Conservation (phyloP, 306 rosid species). For the Malus sylvestris region DNA sequence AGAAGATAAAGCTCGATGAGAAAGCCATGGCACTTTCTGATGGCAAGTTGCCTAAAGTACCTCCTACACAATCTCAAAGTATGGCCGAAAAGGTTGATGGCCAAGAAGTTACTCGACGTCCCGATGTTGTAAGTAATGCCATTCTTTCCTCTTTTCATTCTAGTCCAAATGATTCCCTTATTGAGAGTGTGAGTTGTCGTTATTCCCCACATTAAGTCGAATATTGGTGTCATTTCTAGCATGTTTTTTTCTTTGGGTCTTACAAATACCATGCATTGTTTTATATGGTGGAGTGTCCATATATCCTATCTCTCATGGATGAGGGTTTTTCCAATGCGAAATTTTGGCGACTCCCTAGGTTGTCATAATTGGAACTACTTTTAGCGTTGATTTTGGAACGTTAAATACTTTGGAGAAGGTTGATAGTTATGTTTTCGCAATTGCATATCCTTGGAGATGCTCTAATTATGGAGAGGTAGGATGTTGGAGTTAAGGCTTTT, state of each 20-base stretch:
- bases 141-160: background rate
- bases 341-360: background rate
- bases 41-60: constrained; percentile 32
- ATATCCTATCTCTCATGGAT: background rate
- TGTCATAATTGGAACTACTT: background rate
- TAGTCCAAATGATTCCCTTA: background rate
- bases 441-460: background rate
- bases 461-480: background rate
- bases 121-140: constrained; percentile 50
- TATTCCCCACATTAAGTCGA: background rate
- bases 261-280: background rate
- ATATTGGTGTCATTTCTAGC: background rate
- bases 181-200: background rate
- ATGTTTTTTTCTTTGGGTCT: background rate
- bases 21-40: constrained; percentile 11
- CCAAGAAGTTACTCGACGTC: constrained; percentile 44
- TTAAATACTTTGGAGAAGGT: background rate
- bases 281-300: background rate
- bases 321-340: background rate
- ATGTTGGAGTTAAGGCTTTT: background rate
- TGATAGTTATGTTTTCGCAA: background rate
- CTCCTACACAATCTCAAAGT: constrained; percentile 8
- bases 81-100: constrained; percentile 27
- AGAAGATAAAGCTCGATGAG: constrained; percentile 40
- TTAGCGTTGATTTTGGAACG: background rate